Evolutionary conservation across 306 rosid genomes (phyloP).

Genomic region (Corylus heterophylla): DNA sequence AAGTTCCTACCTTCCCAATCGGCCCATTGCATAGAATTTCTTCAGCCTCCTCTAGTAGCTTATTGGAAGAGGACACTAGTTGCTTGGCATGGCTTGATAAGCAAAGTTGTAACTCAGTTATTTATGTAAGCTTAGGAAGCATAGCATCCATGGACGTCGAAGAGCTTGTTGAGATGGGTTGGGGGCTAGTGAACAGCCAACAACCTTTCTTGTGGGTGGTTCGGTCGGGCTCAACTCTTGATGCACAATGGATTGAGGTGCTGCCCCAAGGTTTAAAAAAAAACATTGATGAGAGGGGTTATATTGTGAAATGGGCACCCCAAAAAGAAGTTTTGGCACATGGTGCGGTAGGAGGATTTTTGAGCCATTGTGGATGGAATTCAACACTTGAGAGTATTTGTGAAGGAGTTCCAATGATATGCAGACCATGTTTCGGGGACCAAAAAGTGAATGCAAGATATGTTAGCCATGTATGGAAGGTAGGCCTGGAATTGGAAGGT

Average conservation of each 20-base stretch:
- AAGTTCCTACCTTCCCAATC: slow-evolving; percentile 35
- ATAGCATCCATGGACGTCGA: slow-evolving; percentile 43
- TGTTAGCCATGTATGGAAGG: too few relatives aligned
- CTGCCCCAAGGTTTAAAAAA: neutral
- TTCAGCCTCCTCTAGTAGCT: slow-evolving; percentile 11
- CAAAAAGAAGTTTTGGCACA: too few relatives aligned
- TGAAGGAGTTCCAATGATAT: too few relatives aligned
- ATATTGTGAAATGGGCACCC: slow-evolving; percentile 16
- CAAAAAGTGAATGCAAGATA: too few relatives aligned
- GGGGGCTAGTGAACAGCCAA: slow-evolving; percentile 46
- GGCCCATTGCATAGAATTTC: slow-evolving; percentile 52
- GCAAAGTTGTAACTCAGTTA: slow-evolving; percentile 17
- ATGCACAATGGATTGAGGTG: slow-evolving; percentile 19
- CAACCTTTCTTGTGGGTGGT: slow-evolving; percentile 52
- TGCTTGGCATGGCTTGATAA: slow-evolving; percentile 36
- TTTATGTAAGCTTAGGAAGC: slow-evolving; percentile 57
- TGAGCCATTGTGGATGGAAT: too few relatives aligned
- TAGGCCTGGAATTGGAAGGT: too few relatives aligned
- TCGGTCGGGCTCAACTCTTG: slow-evolving; percentile 14
- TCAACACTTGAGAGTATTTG: too few relatives aligned
- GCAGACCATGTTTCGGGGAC: too few relatives aligned
- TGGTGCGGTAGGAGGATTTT: too few relatives aligned
- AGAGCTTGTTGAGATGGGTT: slow-evolving; percentile 47
- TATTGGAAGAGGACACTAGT: slow-evolving; percentile 26
- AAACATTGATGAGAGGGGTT: slow-evolving; percentile 21